These are phyloP conservation scores for Leccinum pallidistipes DNA, from an alignment of 1,284 basidiomycete genomes.

Conservation along the genomic window DNA sequence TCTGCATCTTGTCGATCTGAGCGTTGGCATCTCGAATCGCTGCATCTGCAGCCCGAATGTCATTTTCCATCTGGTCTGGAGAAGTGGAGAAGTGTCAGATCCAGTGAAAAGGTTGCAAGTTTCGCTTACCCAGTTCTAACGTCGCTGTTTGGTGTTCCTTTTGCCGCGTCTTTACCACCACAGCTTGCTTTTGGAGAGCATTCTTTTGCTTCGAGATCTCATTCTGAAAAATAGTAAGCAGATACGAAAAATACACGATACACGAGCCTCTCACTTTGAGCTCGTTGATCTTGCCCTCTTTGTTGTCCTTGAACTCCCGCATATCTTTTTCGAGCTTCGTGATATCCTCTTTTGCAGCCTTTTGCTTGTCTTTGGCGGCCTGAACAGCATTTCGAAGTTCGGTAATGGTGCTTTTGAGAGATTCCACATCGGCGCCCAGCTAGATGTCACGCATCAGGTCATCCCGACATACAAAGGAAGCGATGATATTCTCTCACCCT, in stretches of 20 bases:
- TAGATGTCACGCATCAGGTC: slow-evolving; percentile 33
- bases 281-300: slow-evolving; percentile 94
- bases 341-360: slow-evolving; percentile 73
- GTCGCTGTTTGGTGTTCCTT: slow-evolving; percentile 87
- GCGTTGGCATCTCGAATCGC: slow-evolving; percentile 62
- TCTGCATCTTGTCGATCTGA: slow-evolving; percentile 58
- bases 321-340: slow-evolving; percentile 94
- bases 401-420: slow-evolving; percentile 64
- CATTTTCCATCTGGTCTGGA: slow-evolving; percentile 81
- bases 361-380: slow-evolving; percentile 75
- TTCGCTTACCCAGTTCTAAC: slow-evolving; percentile 76
- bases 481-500: slow-evolving; percentile 52
- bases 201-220: slow-evolving; percentile 83
- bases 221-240: slow-evolving; percentile 39
- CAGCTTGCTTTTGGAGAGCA: slow-evolving; percentile 78
- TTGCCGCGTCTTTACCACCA: slow-evolving; percentile 82
- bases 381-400: slow-evolving; percentile 70
- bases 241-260: background rate
- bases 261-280: slow-evolving; percentile 64
- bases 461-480: background rate
- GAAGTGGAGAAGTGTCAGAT: background rate
- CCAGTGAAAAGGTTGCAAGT: background rate
- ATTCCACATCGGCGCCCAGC: slow-evolving; percentile 83
- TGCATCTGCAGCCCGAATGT: slow-evolving; percentile 63
- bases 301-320: slow-evolving; percentile 98